Evolutionary conservation across 192 early-diverging fungal genomes (phyloP).

Genomic region (Diversispora epigaea): DNA sequence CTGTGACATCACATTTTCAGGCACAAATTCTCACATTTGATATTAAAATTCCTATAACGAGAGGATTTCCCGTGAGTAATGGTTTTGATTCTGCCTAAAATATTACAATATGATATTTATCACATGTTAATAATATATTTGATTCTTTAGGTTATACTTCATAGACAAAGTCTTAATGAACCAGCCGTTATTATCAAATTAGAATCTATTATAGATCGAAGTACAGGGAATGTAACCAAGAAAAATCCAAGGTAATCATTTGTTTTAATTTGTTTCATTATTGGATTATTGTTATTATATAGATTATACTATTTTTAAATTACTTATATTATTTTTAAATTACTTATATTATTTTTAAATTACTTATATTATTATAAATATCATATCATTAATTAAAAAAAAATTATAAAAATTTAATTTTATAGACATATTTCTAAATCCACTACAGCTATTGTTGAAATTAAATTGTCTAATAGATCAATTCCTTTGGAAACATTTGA

Average conservation of each 20-base stretch:
- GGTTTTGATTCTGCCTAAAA: background rate
- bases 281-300: background rate
- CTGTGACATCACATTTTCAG: constrained; percentile 71
- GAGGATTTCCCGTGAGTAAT: constrained; percentile 77
- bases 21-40: constrained; percentile 96
- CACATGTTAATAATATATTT: constrained; percentile 5
- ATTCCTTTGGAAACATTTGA: constrained; percentile 85
- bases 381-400: background rate
- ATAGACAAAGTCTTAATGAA: constrained; percentile 82
- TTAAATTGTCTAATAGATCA: constrained; percentile 64
- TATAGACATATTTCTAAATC: constrained; percentile 51
- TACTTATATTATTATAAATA: background rate
- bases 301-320: background rate
- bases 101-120: background rate
- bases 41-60: constrained; percentile 85
- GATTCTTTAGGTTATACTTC: constrained; percentile 65
- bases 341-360: background rate
- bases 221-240: constrained; percentile 81
- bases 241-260: constrained; percentile 68
- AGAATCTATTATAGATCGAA: constrained; percentile 74
- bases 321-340: background rate
- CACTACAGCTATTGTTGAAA: constrained; percentile 80
- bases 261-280: no score
- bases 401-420: no score
- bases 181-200: constrained; percentile 75